phyloP scores from a whole-genome alignment of 2,329 filamentous ascomycete genomes.

The Tolypocladium sp. region DNA sequence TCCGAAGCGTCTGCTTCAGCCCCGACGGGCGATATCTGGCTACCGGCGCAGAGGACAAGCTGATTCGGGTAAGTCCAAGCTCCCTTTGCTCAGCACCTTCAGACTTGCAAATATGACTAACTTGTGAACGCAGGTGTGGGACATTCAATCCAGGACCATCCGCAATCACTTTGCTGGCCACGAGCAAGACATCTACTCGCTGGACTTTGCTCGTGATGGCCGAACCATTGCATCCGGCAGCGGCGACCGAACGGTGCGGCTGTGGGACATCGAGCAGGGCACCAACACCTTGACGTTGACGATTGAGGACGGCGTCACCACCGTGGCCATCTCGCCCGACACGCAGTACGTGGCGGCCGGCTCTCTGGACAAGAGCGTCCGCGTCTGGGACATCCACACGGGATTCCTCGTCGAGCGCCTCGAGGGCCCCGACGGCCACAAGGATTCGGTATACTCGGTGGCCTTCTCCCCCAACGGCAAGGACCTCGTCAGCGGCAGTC shows the following conservation, averaged over 20 bases:
- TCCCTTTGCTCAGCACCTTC: neutral
- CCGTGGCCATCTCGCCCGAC: constrained; percentile 93
- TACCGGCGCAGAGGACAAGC: constrained; percentile 94
- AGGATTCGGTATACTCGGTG: constrained; percentile 93
- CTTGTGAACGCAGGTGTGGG: constrained; percentile 68
- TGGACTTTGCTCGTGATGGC: constrained; percentile 90
- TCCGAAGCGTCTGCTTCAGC: constrained; percentile 96
- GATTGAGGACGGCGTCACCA: constrained; percentile 96
- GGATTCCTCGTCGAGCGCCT: constrained; percentile 85
- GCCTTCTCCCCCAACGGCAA: constrained; percentile 91
- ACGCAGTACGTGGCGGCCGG: constrained; percentile 91
- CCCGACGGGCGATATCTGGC: constrained; percentile 90
- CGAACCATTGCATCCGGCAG: constrained; percentile 92
- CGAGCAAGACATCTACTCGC: constrained; percentile 95
- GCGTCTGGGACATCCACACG: constrained; percentile 86
- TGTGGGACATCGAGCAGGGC: constrained; percentile 90
- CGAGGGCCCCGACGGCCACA: constrained; percentile 88
- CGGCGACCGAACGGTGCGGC: constrained; percentile 85
- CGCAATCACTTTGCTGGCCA: constrained; percentile 92
- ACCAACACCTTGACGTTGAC: constrained; percentile 75
- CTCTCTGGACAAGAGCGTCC: constrained; percentile 93
- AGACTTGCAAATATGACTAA: constrained; percentile 6
- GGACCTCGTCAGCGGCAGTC: constrained; percentile 85
- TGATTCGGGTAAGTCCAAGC: constrained; percentile 66
- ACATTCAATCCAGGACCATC: constrained; percentile 75